Base-by-base conservation (phyloP, 225 moss, liverwort and hornwort species). In the Pseudisothecium myosuroides region DNA sequence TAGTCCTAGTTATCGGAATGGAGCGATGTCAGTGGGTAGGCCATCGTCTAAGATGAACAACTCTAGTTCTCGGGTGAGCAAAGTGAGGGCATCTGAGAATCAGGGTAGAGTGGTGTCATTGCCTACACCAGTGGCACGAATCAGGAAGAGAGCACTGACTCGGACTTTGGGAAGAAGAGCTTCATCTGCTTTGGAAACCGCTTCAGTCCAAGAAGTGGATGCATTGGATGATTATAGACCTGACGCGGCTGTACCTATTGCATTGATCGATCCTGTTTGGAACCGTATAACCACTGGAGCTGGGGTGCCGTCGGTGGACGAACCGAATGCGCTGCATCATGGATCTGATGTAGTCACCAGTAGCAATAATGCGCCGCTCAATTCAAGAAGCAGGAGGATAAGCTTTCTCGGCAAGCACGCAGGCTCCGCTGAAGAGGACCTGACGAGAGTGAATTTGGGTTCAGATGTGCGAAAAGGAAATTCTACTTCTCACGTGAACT, bases 271-370 rank as follows among this genome's bases (percentile, higher is more conserved):
- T 65, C 91, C 91, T 75, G 85, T 92, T 68, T 84, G 86, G 83
- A 85, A 89, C 83, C 89, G 87, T 59, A 59, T 84, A 54, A 88
- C 71, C 59, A 83, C 61, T 84, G 76, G 66, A 89, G 68, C 66
- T 68, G 79, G 52, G 67, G 69, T 86, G 43, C 91, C 68, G 52
- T 64, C 75, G 27, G 64, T 85, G 65, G 86, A 86, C 32, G 83
- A 84, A 88, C 77, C 92, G n/a, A 88, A 88, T 54, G 87, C 76
- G 17, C 80, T 67, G 39, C 90, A 89, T 67, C 73, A 82, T 61
- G 86, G 91, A 76, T 89, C 89, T 76, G 89, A 91, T 86, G 89
- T 88, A 27, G 83, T 89, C 83, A 91, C 89, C 39, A 91, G 83
- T 31, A 91, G 89, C 60, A 79, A 84, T 59, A 90, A 88, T 83